Base-by-base conservation (phyloP, 495 filamentous ascomycete species). In the Lasiosphaeria miniovina region DNA sequence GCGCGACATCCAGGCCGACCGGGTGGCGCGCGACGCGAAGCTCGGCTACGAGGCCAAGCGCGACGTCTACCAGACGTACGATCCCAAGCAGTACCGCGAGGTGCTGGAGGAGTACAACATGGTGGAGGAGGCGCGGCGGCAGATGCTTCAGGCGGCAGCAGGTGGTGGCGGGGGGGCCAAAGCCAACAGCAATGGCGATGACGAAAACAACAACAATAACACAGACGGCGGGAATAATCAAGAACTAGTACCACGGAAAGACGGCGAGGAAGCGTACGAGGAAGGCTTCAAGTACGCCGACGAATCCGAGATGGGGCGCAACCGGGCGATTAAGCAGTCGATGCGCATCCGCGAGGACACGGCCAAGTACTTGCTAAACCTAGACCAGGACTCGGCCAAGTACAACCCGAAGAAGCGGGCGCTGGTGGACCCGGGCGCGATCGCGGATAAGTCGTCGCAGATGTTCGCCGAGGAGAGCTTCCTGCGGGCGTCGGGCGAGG, bases 41-140 rank as follows among this genome's bases (percentile, higher is more conserved):
- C 74, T 96, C 31, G 90, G 92, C 3, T 98, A 93, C 91, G 94
- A 98, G 74, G 94, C 94, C n/a, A 98, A 98, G 78, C 80, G 94
- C 65, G 94, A 98, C 76, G 82, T 93, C 46, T 98, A 93, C 93
- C 96, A 96, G 71, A 92, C 91, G 33, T 98, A 96, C 74, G 93
- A 98, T 73, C 81, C 93, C 3, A 83, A 82, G 65, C 90, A 97
- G 75, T 96, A 96, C 69, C 80, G 81, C 57, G 80, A 84, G 55
- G 92, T 97, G 3, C 85, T 97, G 33, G 85, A 94, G 36, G 91
- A 97, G 65, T 96, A 90, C 70, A 83, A 94, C 61, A 84, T 92
- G 66, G 71, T 96, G 66, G 94, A 98, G 69, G 84, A 88, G 64
- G 77, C 96, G 56, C 90, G 95, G 66, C 83, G 80, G 63, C 73